Base-by-base conservation (phyloP, 2,329 filamentous ascomycete species). In the Exophiala sideris region DNA sequence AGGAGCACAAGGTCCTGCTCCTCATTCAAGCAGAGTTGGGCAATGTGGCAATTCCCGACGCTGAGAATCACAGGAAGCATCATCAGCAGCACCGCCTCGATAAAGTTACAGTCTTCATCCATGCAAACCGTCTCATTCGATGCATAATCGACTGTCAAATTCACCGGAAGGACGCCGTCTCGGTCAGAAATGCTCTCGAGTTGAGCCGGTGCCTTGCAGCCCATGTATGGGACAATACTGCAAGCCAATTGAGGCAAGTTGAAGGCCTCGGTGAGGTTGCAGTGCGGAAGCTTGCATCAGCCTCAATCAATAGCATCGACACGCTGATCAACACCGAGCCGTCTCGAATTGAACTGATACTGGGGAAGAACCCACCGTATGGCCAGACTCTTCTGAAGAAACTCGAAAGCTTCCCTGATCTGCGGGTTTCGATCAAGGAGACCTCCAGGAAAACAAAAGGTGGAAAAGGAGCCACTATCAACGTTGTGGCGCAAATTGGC, bases 301-400 rank as follows among this genome's bases (percentile, higher is more conserved):
- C 83, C n/a, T 84, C 85, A 0, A 81, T 97, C 50, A 82, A 75
- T 24, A 88, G 77, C 4, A 83, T 97, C 5, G 81, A 86, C 39
- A 80, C 82, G n/a, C 74, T 99, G 10, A 82, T 85, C 12, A 71
- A 69, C 5, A 78, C 83, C 11, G 86, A 92, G 34, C 76, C 86
- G 21, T 80, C 84, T 49, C 80, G 83, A 21, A 89, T 99, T 48
- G 92, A 97, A 64, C 80, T 84, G 45, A 73, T 90, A 20, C 69
- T 95, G 44, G 86, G 84, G 59, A 86, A 87, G 50, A 90, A 95
- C 61, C 89, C 91, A 0, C 90, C 92, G 0, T 96, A 88, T 66
- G 94, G 92, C 0, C 79, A 81, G 41, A 86, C 85, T 39, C 67
- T 95, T 39, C 73, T 88, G 11, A 81, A 83, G 10, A 75, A 77